phyloP scores from a whole-genome alignment of 495 filamentous ascomycete species.

The Lasiosphaeria miniovina region DNA sequence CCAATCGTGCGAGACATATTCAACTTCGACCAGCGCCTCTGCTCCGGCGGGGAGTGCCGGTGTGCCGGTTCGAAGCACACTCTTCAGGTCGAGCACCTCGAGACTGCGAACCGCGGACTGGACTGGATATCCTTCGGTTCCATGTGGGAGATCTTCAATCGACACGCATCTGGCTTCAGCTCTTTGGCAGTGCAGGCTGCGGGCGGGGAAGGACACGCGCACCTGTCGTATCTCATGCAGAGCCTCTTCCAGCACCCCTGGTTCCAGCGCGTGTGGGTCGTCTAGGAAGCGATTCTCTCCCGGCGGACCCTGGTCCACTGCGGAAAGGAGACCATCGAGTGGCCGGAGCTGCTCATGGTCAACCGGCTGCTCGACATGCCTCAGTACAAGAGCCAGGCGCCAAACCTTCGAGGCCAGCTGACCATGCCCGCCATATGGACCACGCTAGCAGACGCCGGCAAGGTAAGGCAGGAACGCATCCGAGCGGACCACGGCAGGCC shows the following conservation, averaged over 20 bases:
- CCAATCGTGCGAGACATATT: constrained; percentile 5
- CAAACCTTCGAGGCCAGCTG: not conserved
- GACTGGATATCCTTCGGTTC: constrained; percentile 1
- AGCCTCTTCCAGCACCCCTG: constrained; percentile 10
- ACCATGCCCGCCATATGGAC: constrained; percentile 10
- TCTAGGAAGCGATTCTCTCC: constrained; percentile 9
- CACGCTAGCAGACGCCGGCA: not conserved
- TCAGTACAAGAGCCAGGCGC: not conserved
- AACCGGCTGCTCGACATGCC: not conserved
- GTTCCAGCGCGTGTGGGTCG: constrained; percentile 15
- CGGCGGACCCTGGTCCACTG: constrained; percentile 2
- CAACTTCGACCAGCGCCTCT: constrained; percentile 3
- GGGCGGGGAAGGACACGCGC: constrained; percentile 4
- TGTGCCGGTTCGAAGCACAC: constrained; percentile 6
- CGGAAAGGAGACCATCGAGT: not conserved
- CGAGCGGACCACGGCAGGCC: no score
- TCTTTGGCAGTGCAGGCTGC: not conserved
- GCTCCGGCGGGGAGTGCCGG: constrained; percentile 1
- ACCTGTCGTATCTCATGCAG: constrained; percentile 6
- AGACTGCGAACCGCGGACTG: not conserved
- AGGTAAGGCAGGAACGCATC: no score
- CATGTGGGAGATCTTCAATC: constrained; percentile 4
- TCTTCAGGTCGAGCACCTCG: not conserved
- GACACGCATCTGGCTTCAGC: not conserved
- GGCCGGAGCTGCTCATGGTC: constrained; percentile 5